Base-by-base conservation (phyloP, 352 stramenopile genomes). In the Phytophthora crassamura region DNA sequence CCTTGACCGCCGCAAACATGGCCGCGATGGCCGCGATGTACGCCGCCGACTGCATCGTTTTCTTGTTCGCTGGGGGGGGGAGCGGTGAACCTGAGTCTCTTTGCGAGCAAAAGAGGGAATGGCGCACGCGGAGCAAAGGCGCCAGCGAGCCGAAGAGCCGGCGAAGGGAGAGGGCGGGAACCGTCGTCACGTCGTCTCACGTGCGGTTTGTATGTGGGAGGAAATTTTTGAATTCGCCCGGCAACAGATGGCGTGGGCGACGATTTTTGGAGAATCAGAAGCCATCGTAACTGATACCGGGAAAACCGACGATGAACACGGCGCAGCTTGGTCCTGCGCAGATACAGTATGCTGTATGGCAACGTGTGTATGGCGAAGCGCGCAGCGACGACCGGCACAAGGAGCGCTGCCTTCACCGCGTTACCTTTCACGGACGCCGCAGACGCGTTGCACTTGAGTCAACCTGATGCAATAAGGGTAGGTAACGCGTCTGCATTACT, bases 21-120 rank as follows among this genome's bases (percentile, higher is more conserved):
- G 64, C 68, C 18, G 64, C 64, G 16, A 70, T 61, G n/a, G 65
- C 47, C 38, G 59, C 64, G 36, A 77, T 32, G 42, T 72, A 71
- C 40, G 52, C 63, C 16, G 48, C 49, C 28, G 59, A 52, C 49
- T 80, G 65, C 72, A 80, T 80, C 42, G 41, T 73, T 30, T 59
- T 43, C 28, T 20, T 46, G 14, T n/a, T n/a, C n/a, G n/a, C n/a
- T n/a, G n/a, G 41, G 22, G 35, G 6, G 20, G 35, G 39, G 39
- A 41, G 16, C n/a, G n/a, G n/a, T n/a, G n/a, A n/a, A n/a, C 32
- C 35, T 53, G 63, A 34, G 50, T 71, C 59, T 64, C 55, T 78
- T 59, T 67, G 47, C 35, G n/a, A 41, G 62, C n/a, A 74, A 79
- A 79, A 74, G 68, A 77, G 64, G 41, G 64, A 79, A 76, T 79